Base-by-base conservation (phyloP, 192 early-diverging fungal genomes). In the Entomortierella parvispora region DNA sequence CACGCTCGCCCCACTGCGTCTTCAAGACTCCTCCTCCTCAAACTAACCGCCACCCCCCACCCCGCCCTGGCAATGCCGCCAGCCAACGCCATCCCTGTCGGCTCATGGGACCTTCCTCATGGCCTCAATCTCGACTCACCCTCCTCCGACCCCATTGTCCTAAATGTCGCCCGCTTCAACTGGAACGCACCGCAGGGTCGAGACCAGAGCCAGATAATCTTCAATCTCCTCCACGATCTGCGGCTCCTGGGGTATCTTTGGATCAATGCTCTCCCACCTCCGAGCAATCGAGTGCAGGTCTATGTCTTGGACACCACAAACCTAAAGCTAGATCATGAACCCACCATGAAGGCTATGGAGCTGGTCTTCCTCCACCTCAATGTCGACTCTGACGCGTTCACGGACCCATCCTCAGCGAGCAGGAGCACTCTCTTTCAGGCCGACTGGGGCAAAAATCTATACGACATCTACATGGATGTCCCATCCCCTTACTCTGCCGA, bases 381-480 rank as follows among this genome's bases (percentile, higher is more conserved):
- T 2, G n/a, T 28, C 11, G 22, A 42, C 37, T 12, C 37, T 14
- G 22, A 20, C 32, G 31, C 2, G 7, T 53, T 37, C 31, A 7
- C n/a, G 43, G 59, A 33, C 40, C 28, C 8, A 10, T 32, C 7
- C 1, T 50, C 52, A 14, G 4, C 28, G 4, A 31, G 29, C 5
- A 44, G 26, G 10, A 26, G 4, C 5, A 57, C 31, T 12, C 6
- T 72, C 11, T 72, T 72, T 37, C 55, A 64, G n/a, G 44, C 42
- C 15, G 62, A 65, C 28, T 9, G 12, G 18, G 34, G 20, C 37
- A 72, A 65, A 29, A 53, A 47, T 10, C 63, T 83, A 4, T 40
- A 76, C 12, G 60, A 80, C 28, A 62, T 83, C 20, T 83, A 78
- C 50, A 65, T 72, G 15, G 60, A 68, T 18, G 81, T 83, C 68